Percentiles rank a stretch among this genome's conserved stretches.
These are phyloP conservation scores for Pezicula radicicola DNA, from an alignment of 2,329 filamentous ascomycete genomes.

Conservation along the genomic window DNA sequence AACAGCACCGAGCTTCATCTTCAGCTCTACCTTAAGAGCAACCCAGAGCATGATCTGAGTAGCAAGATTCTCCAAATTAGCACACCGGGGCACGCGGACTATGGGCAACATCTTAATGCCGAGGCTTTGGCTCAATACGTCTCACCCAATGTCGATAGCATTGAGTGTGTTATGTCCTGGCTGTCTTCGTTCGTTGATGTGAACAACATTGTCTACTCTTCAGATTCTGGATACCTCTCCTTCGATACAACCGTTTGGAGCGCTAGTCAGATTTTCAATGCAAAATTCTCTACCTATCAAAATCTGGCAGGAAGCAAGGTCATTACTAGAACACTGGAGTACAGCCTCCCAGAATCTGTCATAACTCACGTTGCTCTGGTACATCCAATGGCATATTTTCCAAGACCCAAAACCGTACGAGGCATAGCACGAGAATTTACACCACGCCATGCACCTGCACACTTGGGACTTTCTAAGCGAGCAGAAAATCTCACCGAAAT, in stretches of 20 bases:
- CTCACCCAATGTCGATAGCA: slow-evolving; percentile 32
- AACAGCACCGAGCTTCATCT: slow-evolving; percentile 3
- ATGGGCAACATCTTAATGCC: slow-evolving; percentile 44
- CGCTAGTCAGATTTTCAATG: slow-evolving; percentile 19
- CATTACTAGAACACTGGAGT: slow-evolving; percentile 33
- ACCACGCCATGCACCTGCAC: not conserved
- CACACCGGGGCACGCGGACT: slow-evolving; percentile 41
- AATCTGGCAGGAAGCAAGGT: slow-evolving; percentile 9
- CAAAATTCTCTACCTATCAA: slow-evolving; percentile 23
- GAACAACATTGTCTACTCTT: slow-evolving; percentile 1
- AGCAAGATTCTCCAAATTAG: slow-evolving; percentile 4
- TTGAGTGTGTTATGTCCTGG: slow-evolving; percentile 37
- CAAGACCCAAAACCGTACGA: slow-evolving; percentile 4
- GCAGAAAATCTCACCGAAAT: not conserved
- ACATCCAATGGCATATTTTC: slow-evolving; percentile 37
- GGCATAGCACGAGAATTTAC: slow-evolving; percentile 18
- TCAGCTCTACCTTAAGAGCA: slow-evolving; percentile 4
- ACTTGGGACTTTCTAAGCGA: not conserved
- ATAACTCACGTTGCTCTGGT: slow-evolving; percentile 33
- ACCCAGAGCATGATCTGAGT: not conserved
- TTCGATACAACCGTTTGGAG: slow-evolving; percentile 19
- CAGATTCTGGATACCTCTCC: slow-evolving; percentile 8
- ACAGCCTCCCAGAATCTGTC: slow-evolving; percentile 33
- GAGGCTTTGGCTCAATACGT: slow-evolving; percentile 39
- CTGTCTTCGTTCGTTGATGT: slow-evolving; percentile 29